These are phyloP conservation scores for Starmerella sp. DNA, from an alignment of 805 yeast genomes.

Conservation along the genomic window DNA sequence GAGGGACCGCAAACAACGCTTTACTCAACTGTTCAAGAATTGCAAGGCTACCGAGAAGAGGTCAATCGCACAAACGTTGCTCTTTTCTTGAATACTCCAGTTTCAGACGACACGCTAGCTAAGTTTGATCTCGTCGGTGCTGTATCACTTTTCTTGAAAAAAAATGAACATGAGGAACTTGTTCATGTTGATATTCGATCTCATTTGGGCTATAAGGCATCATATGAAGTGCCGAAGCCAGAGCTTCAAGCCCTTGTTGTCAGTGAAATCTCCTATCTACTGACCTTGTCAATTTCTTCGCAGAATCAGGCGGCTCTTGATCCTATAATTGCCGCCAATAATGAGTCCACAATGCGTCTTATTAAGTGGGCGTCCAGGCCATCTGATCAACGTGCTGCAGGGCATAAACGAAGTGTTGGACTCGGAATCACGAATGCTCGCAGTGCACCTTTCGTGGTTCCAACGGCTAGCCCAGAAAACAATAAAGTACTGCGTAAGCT, in stretches of 20 bases:
- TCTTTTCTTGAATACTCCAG: conserved; percentile 47
- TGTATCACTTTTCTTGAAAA: conserved; percentile 35
- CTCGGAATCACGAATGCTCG: neutral
- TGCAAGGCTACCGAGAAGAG: conserved; percentile 28
- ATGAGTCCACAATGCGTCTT: conserved; percentile 18
- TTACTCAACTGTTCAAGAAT: conserved; percentile 32
- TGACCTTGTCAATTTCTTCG: conserved; percentile 30
- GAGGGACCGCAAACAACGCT: conserved; percentile 22
- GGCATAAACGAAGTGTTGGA: neutral
- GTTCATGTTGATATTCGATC: conserved; percentile 16
- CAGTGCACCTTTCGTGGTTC: neutral
- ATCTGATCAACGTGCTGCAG: conserved; percentile 9
- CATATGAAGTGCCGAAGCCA: conserved; percentile 24
- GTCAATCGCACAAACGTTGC: conserved; percentile 46
- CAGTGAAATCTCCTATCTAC: conserved; percentile 32
- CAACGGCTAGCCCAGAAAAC: neutral
- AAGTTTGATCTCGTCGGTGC: conserved; percentile 33
- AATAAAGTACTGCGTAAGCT: neutral
- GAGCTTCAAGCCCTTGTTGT: conserved; percentile 33
- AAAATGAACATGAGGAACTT: conserved; percentile 23
- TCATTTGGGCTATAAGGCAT: conserved; percentile 22
- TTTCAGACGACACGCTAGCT: conserved; percentile 28
- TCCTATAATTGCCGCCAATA: conserved; percentile 28
- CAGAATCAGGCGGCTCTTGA: conserved; percentile 28
- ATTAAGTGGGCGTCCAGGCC: conserved; percentile 24